phyloP scores from a whole-genome alignment of 345 rosid species.

The Ceriops tagal region DNA sequence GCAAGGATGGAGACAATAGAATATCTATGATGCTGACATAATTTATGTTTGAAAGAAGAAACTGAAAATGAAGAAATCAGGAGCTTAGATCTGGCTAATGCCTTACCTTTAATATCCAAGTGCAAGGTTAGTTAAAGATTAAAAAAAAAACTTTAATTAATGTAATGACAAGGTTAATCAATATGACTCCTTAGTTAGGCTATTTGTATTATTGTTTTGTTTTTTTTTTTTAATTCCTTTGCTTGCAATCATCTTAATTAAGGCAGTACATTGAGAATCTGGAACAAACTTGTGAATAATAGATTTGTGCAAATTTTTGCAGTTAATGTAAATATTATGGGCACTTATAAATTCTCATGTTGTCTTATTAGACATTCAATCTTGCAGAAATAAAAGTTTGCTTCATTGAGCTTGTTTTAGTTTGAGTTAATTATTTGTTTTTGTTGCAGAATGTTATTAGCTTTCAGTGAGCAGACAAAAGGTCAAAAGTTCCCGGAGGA shows the following conservation, averaged over 20 bases:
- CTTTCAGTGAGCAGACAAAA: constrained; percentile 79
- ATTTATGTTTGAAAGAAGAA: not conserved
- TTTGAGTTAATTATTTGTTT: constrained; percentile 17
- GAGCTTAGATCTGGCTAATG: not conserved
- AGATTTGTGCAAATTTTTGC: not conserved
- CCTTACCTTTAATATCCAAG: not conserved
- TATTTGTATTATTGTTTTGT: not conserved
- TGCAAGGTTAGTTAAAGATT: not conserved
- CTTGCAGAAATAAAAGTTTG: not conserved
- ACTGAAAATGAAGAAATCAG: not conserved
- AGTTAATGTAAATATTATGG: not conserved
- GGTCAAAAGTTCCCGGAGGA: constrained; percentile 63
- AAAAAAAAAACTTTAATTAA: no score
- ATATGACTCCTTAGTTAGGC: no score
- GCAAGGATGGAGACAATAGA: no score
- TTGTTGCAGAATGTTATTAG: constrained; percentile 72
- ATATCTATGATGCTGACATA: not conserved
- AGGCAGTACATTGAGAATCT: not conserved
- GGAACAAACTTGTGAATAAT: not conserved
- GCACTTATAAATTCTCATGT: not conserved
- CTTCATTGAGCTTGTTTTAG: not conserved
- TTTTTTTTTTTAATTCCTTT: no score
- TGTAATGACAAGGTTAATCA: no score
- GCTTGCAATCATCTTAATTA: not conserved
- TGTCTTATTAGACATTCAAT: not conserved